Base-by-base conservation (phyloP, 2,329 filamentous ascomycete species). In the Alternaria viburni region DNA sequence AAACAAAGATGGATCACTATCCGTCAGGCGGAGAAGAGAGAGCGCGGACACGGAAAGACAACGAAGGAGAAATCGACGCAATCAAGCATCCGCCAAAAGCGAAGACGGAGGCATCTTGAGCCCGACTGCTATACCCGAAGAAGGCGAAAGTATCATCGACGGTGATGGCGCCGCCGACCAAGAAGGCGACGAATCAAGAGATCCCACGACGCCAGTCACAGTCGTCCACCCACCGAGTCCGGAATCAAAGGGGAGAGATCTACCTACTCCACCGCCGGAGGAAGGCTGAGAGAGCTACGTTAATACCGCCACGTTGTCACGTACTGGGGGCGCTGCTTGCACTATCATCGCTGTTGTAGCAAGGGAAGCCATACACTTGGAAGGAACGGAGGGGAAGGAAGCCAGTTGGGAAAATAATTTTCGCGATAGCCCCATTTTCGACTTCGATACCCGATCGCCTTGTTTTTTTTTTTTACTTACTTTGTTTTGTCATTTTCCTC, bases 1-100 rank as follows among this genome's bases (percentile, higher is more conserved):
- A 82, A 86, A 80, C 80, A 88, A 74, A 54, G 76, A 76, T 25
- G 76, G 76, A 61, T 77, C 74, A 28, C 66, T 86, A 19, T 82
- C 84, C 12, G 84, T 93, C 60, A 83, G 93, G 58, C 86, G 89
- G 60, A 81, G 89, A 72, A 82, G 91, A 74, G 91, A 94, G 76
- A 93, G 88, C 65, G 92, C 92, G 2, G 92, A 96, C 70, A 91
- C 93, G 67, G 93, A 96, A 80, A 84, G 93, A 57, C 86, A 88
- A 61, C 84, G 92, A 45, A 83, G 93, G 71, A 82, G 91, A 66
- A 84, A 92, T 70, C 84, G 91, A 67, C 70, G 79, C 58, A 71
- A 75, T 57, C 70, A 75, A 56, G 64, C 77, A 6, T 79, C 77
- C 32, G 70, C 65, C 15, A 68, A 67, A 41, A 72, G 71, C n/a